Base-by-base conservation (phyloP, 2,329 filamentous ascomycete species). In the Purpureocillium lavendulum region DNA sequence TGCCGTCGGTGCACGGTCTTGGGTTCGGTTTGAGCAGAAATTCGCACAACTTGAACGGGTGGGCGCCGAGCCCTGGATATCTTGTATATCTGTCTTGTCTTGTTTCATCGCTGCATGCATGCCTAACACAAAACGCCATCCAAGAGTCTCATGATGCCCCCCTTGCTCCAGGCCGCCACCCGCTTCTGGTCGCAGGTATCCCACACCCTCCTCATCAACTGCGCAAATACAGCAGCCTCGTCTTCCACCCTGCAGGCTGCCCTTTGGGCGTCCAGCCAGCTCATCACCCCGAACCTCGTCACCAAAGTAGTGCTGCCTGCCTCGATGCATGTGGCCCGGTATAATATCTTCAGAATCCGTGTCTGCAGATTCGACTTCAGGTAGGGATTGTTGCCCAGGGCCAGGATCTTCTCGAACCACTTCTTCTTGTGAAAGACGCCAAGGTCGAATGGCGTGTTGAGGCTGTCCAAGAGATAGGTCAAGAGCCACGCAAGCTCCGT, bases 231-330 rank as follows among this genome's bases (percentile, higher is more conserved):
- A 14, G 65, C 63, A 1, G 58, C 61, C 47, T 75, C 72, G 13
- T 71, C 67, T 33, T 42, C 40, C 3, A 49, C 45, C 2, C 49
- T 57, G 37, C 64, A 68, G 3, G 66, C 59, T 4, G 69, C 70
- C 29, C 73, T 58, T 50, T 78, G 76, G 43, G 75, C 73, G 42
- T 82, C 72, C 8, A 90, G 67, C 88, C 87, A 94, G 48, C 75
- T 81, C 39, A 90, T 58, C 15, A 84, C 66, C 13, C 84, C 86
- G 33, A 82, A 80, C 41, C 88, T 70, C 1, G 87, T 94, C 30
- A 87, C 72, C 34, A 94, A 67, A n/a, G 84, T 90, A 4, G 81
- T 85, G 58, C 84, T 87, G 1, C 85, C 87, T 2, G 75, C 80
- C 24, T 80, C 73, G 26, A 89, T 75, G 34, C 71, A 72, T 0